Percentiles rank a stretch among this genome's conserved stretches.
phyloP scores from a whole-genome alignment of 2,329 filamentous ascomycete genomes.

The Aspergillus felis region DNA sequence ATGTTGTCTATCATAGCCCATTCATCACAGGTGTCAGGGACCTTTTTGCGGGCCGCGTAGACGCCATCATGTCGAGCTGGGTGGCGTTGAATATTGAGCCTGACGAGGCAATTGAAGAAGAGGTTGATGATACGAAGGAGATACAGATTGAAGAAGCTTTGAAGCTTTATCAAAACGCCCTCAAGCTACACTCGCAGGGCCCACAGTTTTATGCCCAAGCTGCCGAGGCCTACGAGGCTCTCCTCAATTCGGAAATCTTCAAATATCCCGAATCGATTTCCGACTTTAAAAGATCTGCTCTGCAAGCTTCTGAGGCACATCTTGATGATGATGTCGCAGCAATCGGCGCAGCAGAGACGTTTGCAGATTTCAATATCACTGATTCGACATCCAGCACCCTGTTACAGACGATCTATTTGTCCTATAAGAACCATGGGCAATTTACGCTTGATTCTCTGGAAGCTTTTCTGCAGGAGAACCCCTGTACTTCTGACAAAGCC shows the following conservation, averaged over 20 bases:
- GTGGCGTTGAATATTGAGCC: conserved; percentile 90
- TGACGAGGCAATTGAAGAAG: conserved; percentile 84
- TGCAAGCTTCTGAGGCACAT: conserved; percentile 42
- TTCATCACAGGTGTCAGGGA: conserved; percentile 8
- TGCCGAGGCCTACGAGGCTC: conserved; percentile 71
- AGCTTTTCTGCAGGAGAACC: conserved; percentile 39
- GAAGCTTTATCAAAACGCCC: conserved; percentile 85
- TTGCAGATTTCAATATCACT: conserved; percentile 56
- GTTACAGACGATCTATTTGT: conserved; percentile 84
- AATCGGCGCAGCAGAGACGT: conserved; percentile 21
- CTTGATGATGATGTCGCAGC: conserved; percentile 37
- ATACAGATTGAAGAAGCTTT: conserved; percentile 96
- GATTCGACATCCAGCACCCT: conserved; percentile 77
- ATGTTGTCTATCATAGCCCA: conserved; percentile 15
- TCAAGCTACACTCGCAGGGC: conserved; percentile 89
- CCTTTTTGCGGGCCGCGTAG: conserved; percentile 12
- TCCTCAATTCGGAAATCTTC: conserved; percentile 93
- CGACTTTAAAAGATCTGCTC: conserved; percentile 71
- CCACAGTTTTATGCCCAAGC: conserved; percentile 72
- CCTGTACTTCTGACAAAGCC: conserved; percentile 13
- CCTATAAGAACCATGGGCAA: conserved; percentile 93
- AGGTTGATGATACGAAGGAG: conserved; percentile 92
- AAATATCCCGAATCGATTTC: conserved; percentile 81
- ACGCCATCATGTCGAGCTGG: conserved; percentile 57
- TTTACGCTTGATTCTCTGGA: conserved; percentile 76